These are phyloP conservation scores for Corynascus novoguineensis DNA, from an alignment of 495 filamentous ascomycete species.

Conservation along the genomic window DNA sequence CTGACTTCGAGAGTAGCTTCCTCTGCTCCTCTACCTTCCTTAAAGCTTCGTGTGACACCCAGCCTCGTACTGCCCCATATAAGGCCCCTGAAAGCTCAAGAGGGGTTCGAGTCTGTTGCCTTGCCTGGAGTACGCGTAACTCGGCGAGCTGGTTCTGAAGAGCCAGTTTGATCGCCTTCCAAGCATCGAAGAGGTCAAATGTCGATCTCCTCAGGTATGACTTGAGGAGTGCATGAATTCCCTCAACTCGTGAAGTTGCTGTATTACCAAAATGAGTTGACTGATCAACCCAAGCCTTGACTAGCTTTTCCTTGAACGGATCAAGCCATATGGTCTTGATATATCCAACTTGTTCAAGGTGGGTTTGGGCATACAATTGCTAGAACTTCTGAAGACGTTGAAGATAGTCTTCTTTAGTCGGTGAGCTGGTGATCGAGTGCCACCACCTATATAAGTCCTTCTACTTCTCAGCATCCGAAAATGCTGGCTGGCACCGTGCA, in stretches of 20 bases:
- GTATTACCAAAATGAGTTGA: conserved; percentile 2
- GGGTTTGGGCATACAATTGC: neutral
- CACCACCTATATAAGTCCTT: neutral
- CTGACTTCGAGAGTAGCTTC: neutral
- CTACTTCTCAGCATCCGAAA: neutral
- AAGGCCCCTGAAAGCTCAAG: conserved; percentile 4
- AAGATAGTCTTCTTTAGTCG: neutral
- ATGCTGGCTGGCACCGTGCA: neutral
- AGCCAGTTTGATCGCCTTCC: neutral
- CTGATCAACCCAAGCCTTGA: neutral
- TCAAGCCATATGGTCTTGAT: conserved; percentile 1
- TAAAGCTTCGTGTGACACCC: neutral
- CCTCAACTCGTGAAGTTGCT: neutral
- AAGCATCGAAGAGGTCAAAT: neutral
- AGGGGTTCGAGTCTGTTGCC: neutral
- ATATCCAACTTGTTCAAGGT: neutral
- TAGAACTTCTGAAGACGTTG: neutral
- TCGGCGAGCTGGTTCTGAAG: neutral
- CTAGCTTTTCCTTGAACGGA: conserved; percentile 2
- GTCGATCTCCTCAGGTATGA: neutral
- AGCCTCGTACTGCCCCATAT: neutral
- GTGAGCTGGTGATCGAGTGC: conserved; percentile 5
- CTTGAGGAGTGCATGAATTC: neutral
- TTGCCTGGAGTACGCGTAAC: neutral
- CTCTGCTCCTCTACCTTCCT: conserved; percentile 1